phyloP scores from a whole-genome alignment of 306 rosid genomes.

The Ormosia emarginata region DNA sequence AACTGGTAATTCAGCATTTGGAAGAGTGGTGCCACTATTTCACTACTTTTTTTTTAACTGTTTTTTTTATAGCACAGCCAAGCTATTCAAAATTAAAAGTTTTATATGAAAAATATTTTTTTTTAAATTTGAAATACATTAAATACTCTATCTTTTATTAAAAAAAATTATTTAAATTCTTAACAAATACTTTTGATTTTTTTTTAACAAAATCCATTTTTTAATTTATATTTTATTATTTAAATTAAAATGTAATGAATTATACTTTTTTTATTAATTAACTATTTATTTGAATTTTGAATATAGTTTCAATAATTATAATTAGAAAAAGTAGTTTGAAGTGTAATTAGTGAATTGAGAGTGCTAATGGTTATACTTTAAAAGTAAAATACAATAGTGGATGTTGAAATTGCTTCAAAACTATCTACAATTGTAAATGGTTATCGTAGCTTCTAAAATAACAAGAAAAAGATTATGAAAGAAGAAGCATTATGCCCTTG shows the following conservation, averaged over 20 bases:
- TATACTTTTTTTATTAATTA: not conserved
- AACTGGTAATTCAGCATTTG: slow-evolving; percentile 15
- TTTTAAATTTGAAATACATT: no score
- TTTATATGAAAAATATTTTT: no score
- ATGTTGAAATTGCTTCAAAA: not conserved
- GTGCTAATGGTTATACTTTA: not conserved
- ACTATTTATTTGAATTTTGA: not conserved
- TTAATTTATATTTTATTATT: no score
- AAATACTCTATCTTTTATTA: no score
- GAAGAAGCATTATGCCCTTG: not conserved
- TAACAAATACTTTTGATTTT: no score
- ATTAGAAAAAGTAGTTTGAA: not conserved
- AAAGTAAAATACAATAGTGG: not conserved
- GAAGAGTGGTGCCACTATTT: not conserved
- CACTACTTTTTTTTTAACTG: not conserved
- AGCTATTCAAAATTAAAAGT: no score
- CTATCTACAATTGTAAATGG: not conserved
- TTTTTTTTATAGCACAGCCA: no score
- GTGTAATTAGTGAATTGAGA: not conserved
- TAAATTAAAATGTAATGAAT: no score
- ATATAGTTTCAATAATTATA: not conserved
- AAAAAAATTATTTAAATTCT: no score
- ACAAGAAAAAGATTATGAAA: not conserved
- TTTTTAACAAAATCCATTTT: no score
- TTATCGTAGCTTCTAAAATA: not conserved